Evolutionary conservation across 1,284 basidiomycete genomes (phyloP), one percentile per base, ranked within the genome.

Genomic region (Marasmius oreades): DNA sequence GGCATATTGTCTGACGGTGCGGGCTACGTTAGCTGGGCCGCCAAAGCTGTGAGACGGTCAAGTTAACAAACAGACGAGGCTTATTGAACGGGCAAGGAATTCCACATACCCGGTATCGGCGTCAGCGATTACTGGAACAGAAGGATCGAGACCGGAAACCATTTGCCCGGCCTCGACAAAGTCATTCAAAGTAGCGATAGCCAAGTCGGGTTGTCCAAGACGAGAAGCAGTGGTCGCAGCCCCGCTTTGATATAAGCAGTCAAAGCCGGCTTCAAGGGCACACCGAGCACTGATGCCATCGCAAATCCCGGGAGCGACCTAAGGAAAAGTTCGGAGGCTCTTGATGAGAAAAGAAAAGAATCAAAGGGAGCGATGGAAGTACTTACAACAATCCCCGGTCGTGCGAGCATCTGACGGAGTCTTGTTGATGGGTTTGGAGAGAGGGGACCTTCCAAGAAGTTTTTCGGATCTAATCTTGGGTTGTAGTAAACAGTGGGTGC

Each of bases 261-360:
- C 76, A 65, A 91, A 90, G 45, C 88, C 90, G 44, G 87, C 84
- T 69, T 90, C 86, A 11, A 92, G 72, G 6, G 89, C 89, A 61
- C 87, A 86, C 23, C 90, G 80, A 4, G 90, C 88, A 62, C 85
- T 88, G 68, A 92, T 90, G 52, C 90, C 89, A 61, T 92, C 90
- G 63, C 87, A 92, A 44, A 92, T 88, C 55, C 90, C 90, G 5
- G 88, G 88, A 1, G 87, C 87, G 63, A 87, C 72, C 85, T 86
- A 54, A 39, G 52, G 43, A 52, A 47, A 7, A 42, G 4, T 20
- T 2, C 20, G 39, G n/a, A n/a, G n/a, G n/a, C n/a, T n/a, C n/a
- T n/a, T 18, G 39, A 7, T 33, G 16, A 10, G 52, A 18, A 26
- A n/a, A n/a, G n/a, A n/a, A 18, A 24, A 34, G 23, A 46, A 33